phyloP scores from a whole-genome alignment of 1,284 basidiomycete species.

The Anthracocystis panici-leucophaei region DNA sequence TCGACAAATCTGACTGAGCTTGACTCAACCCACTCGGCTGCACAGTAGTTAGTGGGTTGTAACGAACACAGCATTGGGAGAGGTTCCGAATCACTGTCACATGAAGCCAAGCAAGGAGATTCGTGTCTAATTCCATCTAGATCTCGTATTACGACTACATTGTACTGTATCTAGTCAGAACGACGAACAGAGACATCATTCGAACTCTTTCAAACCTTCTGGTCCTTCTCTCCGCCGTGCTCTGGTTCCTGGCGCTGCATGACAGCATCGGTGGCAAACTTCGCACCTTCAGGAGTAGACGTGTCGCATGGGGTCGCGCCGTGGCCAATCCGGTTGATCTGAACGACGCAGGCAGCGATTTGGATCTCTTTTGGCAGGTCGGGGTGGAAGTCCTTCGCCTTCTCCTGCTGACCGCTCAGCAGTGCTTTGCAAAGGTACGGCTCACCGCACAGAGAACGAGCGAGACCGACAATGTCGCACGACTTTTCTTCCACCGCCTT shows the following conservation, averaged over 20 bases:
- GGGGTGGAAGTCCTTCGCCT: slow-evolving; percentile 31
- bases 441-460: slow-evolving; percentile 45
- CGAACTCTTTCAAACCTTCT: slow-evolving; percentile 13
- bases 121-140: no score
- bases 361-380: slow-evolving; percentile 40
- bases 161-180: neutral
- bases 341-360: slow-evolving; percentile 46
- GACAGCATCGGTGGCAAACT: slow-evolving; percentile 34
- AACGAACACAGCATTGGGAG: no score
- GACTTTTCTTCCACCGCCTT: slow-evolving; percentile 70
- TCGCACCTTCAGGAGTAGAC: slow-evolving; percentile 52
- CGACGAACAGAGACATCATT: neutral
- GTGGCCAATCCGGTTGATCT: slow-evolving; percentile 39
- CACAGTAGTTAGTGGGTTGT: no score
- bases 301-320: slow-evolving; percentile 34
- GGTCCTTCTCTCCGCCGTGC: slow-evolving; percentile 46
- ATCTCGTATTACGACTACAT: neutral
- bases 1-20: no score
- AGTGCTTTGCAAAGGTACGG: slow-evolving; percentile 49
- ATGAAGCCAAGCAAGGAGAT: no score
- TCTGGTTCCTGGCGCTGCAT: slow-evolving; percentile 32
- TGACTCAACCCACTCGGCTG: no score
- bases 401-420: slow-evolving; percentile 35
- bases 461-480: slow-evolving; percentile 55
- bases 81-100: no score